A percentile compares a stretch with the other conserved stretches of the same genome.
Conservation (phyloP, 345 rosid genomes). For the Linum lewisii region DNA sequence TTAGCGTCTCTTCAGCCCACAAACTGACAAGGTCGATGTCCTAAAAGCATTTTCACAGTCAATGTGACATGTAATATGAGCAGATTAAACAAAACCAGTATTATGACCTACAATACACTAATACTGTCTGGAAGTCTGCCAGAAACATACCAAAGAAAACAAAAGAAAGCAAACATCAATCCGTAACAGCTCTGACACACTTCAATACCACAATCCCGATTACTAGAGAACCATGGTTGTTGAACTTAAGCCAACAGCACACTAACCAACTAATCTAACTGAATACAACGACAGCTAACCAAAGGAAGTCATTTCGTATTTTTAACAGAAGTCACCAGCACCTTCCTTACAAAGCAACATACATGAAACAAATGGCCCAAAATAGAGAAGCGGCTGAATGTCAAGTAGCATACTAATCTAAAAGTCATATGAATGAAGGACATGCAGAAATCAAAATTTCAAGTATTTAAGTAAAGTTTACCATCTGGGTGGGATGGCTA, state of each 20-base stretch:
- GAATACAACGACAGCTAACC: too few relatives aligned
- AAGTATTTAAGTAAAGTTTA: conserved; percentile 18
- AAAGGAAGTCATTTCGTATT: too few relatives aligned
- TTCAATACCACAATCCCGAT: too few relatives aligned
- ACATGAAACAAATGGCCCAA: too few relatives aligned
- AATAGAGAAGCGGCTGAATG: too few relatives aligned
- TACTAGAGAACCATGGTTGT: not conserved
- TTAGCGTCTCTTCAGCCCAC: conserved; percentile 91
- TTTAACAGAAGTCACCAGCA: not conserved
- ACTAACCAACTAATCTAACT: not conserved
- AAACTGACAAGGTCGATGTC: conserved; percentile 68
- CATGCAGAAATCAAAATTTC: not conserved
- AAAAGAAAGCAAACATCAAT: not conserved
- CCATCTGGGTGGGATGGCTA: conserved; percentile 64
- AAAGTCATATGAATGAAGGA: not conserved
- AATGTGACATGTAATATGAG: conserved; percentile 6
- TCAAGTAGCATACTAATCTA: not conserved
- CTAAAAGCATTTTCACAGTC: conserved; percentile 25
- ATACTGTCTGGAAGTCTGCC: not conserved
- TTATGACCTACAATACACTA: not conserved
- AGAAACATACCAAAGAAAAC: conserved; percentile 1
- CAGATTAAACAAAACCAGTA: conserved; percentile 3
- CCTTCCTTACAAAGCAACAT: too few relatives aligned
- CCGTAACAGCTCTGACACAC: too few relatives aligned
- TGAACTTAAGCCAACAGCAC: not conserved